Conservation (phyloP, 305 asterid genomes). For the Fraxinus angustifolia region DNA sequence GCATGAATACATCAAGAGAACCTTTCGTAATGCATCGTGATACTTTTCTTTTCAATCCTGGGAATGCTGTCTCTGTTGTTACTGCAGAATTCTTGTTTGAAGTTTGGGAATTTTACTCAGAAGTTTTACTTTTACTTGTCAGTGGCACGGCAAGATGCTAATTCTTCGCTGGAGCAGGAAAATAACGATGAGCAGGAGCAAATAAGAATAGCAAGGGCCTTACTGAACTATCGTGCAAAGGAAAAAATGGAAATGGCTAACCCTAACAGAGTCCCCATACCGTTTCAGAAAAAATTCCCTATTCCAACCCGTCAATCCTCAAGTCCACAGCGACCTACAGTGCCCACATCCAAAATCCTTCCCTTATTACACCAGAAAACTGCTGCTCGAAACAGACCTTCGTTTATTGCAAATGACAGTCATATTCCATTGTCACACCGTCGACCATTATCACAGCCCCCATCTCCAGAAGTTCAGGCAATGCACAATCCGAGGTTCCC, state of each 20-base stretch:
- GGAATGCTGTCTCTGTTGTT: background rate
- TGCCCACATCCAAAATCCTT: constrained; percentile 60
- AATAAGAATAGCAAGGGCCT: constrained; percentile 65
- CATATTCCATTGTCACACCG: constrained; percentile 27
- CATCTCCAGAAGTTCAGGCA: constrained; percentile 34
- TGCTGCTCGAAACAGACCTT: constrained; percentile 28
- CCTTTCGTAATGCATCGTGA: background rate
- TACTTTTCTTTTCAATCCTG: background rate
- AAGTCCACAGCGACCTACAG: constrained; percentile 56
- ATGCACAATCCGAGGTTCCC: constrained; percentile 32
- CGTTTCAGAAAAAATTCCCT: constrained; percentile 42
- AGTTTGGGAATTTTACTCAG: background rate
- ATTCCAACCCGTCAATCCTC: constrained; percentile 51
- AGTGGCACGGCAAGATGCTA: constrained; percentile 71
- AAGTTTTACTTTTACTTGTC: constrained; percentile 5
- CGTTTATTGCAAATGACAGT: constrained; percentile 31
- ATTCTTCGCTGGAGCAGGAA: constrained; percentile 52
- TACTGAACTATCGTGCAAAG: constrained; percentile 53
- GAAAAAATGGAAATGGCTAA: constrained; percentile 31
- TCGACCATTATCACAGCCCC: constrained; percentile 26
- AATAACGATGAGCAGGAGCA: constrained; percentile 70
- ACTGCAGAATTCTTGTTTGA: constrained; percentile 1
- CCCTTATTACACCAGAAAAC: constrained; percentile 50
- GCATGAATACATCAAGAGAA: background rate
- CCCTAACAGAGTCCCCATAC: constrained; percentile 26